phyloP scores from a whole-genome alignment of 2,329 filamentous ascomycete species.

The Tolypocladium capitatum region DNA sequence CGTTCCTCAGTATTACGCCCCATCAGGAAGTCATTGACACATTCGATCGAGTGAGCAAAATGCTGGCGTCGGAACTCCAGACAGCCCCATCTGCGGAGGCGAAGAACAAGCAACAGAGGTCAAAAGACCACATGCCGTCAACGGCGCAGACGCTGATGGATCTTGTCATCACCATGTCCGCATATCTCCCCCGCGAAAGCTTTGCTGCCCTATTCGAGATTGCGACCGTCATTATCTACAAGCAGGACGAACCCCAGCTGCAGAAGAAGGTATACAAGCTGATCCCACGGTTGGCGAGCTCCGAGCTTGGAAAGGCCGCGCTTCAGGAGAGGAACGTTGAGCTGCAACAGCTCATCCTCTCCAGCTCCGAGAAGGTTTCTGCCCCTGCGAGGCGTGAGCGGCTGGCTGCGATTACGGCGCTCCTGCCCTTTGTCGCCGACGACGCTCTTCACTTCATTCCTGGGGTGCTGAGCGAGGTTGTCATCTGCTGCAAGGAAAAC shows the following conservation, averaged over 20 bases:
- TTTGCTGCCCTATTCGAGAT: conserved; percentile 79
- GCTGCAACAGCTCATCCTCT: conserved; percentile 68
- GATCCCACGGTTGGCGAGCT: conserved; percentile 78
- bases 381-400: conserved; percentile 78
- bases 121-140: conserved; percentile 68
- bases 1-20: conserved; percentile 80
- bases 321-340: conserved; percentile 63
- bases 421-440: conserved; percentile 66
- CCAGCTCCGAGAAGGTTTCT: conserved; percentile 71
- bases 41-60: conserved; percentile 72
- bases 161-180: conserved; percentile 87
- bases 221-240: conserved; percentile 68
- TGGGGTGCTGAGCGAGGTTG: conserved; percentile 79
- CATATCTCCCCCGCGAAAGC: conserved; percentile 79
- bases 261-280: conserved; percentile 99
- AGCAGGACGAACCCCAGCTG: conserved; percentile 73
- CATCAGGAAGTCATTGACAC: conserved; percentile 69
- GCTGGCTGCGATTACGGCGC: conserved; percentile 65
- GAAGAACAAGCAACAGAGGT: conserved; percentile 49
- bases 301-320: conserved; percentile 62
- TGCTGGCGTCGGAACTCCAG: conserved; percentile 62
- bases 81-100: conserved; percentile 37
- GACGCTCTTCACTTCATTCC: conserved; percentile 86
- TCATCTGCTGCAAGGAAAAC: conserved; percentile 93
- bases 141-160: conserved; percentile 94